Evolutionary conservation across 495 filamentous ascomycete species (phyloP), one percentile per base, ranked within the genome.

Genomic region (Geopyxis carbonaria): DNA sequence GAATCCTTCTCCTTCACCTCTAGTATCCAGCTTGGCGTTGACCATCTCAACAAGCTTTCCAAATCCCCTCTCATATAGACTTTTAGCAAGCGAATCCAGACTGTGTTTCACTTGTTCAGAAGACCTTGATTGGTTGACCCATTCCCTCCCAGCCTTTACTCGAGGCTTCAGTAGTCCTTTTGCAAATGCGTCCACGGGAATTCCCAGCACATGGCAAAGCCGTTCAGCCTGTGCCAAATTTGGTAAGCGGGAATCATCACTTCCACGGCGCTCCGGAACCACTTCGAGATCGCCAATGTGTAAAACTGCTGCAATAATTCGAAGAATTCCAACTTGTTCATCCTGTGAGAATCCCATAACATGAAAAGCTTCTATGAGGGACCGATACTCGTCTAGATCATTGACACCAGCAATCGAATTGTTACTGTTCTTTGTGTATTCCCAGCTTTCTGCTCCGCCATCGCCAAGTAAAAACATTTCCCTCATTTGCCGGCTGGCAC

Each of bases 101-200:
- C 79, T 69, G 15, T 93, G 69, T 22, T 80, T 77, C 16, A 93
- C 91, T 58, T 99, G 91, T 46, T 99, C 91, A 2, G 89, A 86
- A 1, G 86, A 94, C 56, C 95, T 85, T 9, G 86, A 86, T 55
- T 93, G 94, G 51, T 93, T 85, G 5, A 99, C 91, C 87, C 84
- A 94, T 62, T 99, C 91, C 24, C 82, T 73, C 18, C 91, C 91
- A 29, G 91, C 91, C 55, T 89, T 93, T 4, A 99, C 91, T 38
- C 69, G 77, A 4, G 91, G 91, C 51, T 93, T 89, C 9, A 99
- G 66, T 10, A 99, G 60, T 0, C 85, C 85, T 47, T 82, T 80
- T 5, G 89, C 63, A 50, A 99, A 99, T 0, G 76, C 69, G 19
- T 93, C 85, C 0, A 77, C 47, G 5, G 75, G 68, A 35, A 99